Base-by-base conservation (phyloP, 805 yeast genomes). In the Metschnikowia gruessii region DNA sequence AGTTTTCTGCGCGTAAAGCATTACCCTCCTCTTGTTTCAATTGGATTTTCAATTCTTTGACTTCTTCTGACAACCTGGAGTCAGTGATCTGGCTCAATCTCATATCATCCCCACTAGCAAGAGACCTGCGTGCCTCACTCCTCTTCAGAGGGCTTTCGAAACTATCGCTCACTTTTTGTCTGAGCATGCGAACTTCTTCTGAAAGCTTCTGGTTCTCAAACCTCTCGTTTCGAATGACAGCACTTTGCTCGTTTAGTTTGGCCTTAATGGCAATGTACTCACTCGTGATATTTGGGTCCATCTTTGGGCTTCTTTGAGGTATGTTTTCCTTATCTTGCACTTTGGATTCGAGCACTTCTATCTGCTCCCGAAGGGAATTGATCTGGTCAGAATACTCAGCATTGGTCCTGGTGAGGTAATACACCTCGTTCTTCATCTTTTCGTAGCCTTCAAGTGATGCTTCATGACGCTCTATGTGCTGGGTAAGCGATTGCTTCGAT, bases 121-220 rank as follows among this genome's bases (percentile, higher is more conserved):
- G 42, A 1, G 73, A 68, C 29, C 70, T 55, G 45, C 71, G 45
- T 12, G 56, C 54, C 19, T 51, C 53, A 37, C 54, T 46, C 18
- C 58, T 39, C 31, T 54, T 52, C 52, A 52, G 52, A 5, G 57
- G 58, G 29, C 56, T 54, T 26, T 56, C 54, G 15, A 54, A 52
- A 28, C 26, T 46, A 29, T 45, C 56, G 16, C 48, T 46, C 52
- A 50, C 57, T 53, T 49, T 42, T 1, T 83, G 77, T 53, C 83
- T 85, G 12, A 86, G 63, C 54, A 84, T 66, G 28, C 75, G 73
- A 42, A 83, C 57, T 49, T 84, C 88, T 37, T 84, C 81, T 19
- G 71, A 66, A 37, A 83, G 60, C 48, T 64, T 76, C 61, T 56
- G 70, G 43, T 69, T 70, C 50, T 71, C 76, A 30, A 72, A 69